Base-by-base conservation (phyloP, 768 basidiomycete genomes). In the Mycena polygramma region DNA sequence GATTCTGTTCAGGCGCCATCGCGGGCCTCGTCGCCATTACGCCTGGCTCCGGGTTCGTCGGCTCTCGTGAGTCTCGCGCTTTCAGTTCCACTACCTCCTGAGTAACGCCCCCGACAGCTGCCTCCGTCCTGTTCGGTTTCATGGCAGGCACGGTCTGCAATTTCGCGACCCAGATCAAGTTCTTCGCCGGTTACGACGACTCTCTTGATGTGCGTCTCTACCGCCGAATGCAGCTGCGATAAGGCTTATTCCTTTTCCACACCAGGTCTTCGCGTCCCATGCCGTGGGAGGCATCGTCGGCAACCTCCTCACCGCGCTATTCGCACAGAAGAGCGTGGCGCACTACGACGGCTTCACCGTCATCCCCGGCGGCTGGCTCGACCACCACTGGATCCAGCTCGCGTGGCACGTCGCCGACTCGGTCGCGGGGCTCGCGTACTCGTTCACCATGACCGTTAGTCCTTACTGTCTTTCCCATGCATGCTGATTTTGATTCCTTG, bases 1-100 rank as follows among this genome's bases (percentile, higher is more conserved):
- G 96, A 9, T 97, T 97, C 83, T 99, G 97, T 81, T 96, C 96
- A 4, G 97, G 97, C 22, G 95, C 95, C 41, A 94, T 98, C 68
- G 85, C 91, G 10, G 97, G 96, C 51, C 89, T 96, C 4, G 96
- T 97, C 22, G 94, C 94, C 37, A 96, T 96, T 69, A 95, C 93
- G 0, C 94, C 94, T n/a, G 94, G 82, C 11, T 93, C 92, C 35
- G 94, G 94, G 74, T 95, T 79, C 77, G 95, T 95, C 57, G 94
- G 93, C 54, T 79, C 92, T 51, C 92, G 91, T 91, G 73, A 73
- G 90, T 85, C 10, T 7, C 24, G 26, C 46, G n/a, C 11, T 26
- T 20, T 24, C 11, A 51, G 10, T 43, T 61, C 53, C 22, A 22
- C 14, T 7, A 26, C 15, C 49, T n/a, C 6, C 26, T 45, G 10